Evolutionary conservation across 2,329 filamentous ascomycete species (phyloP).

Genomic region (Nemania abortiva): DNA sequence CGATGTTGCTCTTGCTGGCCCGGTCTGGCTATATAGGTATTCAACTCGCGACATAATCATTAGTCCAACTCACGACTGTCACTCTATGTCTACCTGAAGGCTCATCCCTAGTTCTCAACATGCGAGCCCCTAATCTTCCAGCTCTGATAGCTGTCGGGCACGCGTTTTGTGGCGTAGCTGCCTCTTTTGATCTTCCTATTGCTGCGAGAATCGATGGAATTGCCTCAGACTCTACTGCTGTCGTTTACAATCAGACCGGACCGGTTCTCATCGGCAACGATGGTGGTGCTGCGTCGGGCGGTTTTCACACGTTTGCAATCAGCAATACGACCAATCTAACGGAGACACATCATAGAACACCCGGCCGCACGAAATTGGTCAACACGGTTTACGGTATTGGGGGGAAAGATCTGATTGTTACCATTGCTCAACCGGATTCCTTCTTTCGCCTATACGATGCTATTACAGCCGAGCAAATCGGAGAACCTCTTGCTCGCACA

Average conservation of each 20-base stretch:
- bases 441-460: conserved; percentile 56
- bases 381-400: conserved; percentile 55
- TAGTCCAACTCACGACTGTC: not conserved
- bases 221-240: conserved; percentile 57
- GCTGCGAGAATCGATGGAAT: conserved; percentile 51
- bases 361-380: conserved; percentile 61
- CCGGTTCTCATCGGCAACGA: conserved; percentile 61
- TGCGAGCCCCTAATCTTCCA: not conserved
- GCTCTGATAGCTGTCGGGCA: conserved; percentile 11
- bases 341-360: conserved; percentile 51
- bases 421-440: conserved; percentile 59
- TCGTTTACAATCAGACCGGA: conserved; percentile 54
- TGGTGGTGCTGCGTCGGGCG: conserved; percentile 57
- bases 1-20: not conserved
- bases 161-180: not conserved
- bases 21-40: not conserved
- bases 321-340: conserved; percentile 49
- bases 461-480: conserved; percentile 49
- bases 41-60: not conserved
- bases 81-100: too few relatives aligned
- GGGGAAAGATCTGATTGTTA: conserved; percentile 55
- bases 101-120: not conserved
- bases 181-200: conserved; percentile 43
- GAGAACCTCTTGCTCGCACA: conserved; percentile 51
- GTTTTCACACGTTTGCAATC: conserved; percentile 56